These are phyloP conservation scores for Kurtzmaniella natalensis DNA, from an alignment of 1,139 yeast species.

Conservation along the genomic window DNA sequence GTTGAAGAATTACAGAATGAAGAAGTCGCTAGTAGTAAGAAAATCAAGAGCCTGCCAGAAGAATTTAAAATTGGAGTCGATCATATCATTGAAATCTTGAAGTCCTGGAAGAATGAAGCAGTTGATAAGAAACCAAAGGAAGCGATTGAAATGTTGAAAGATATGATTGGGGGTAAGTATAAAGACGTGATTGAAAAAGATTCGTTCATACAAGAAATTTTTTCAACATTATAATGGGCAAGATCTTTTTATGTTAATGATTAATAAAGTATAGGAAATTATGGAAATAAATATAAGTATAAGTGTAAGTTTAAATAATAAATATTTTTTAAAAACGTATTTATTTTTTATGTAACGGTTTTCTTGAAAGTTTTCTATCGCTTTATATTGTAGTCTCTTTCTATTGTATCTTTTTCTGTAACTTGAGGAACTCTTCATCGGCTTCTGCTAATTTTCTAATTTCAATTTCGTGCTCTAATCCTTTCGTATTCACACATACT, in stretches of 20 bases:
- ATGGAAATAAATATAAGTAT: no score
- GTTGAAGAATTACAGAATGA: constrained; percentile 74
- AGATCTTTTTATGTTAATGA: no score
- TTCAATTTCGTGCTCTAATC: constrained; percentile 22
- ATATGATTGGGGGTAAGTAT: constrained; percentile 25
- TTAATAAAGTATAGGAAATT: no score
- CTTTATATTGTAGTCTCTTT: no score
- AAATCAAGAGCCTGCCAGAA: constrained; percentile 47
- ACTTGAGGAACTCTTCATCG: constrained; percentile 12
- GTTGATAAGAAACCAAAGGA: constrained; percentile 34
- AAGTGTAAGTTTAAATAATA: no score
- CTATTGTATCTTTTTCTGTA: constrained; percentile 8
- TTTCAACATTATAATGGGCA: constrained; percentile 25
- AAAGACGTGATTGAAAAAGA: constrained; percentile 23
- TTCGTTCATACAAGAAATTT: constrained; percentile 39
- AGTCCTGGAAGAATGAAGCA: constrained; percentile 56
- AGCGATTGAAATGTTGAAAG: constrained; percentile 36
- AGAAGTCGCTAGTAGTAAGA: constrained; percentile 36
- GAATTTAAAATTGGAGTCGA: constrained; percentile 57
- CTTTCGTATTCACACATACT: constrained; percentile 25
- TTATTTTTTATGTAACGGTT: no score
- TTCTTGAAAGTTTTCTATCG: no score
- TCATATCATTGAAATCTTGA: constrained; percentile 50
- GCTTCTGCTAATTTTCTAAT: constrained; percentile 17
- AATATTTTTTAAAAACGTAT: no score